Conservation (phyloP, 805 yeast species). For the Wickerhamomyces silvicola region DNA sequence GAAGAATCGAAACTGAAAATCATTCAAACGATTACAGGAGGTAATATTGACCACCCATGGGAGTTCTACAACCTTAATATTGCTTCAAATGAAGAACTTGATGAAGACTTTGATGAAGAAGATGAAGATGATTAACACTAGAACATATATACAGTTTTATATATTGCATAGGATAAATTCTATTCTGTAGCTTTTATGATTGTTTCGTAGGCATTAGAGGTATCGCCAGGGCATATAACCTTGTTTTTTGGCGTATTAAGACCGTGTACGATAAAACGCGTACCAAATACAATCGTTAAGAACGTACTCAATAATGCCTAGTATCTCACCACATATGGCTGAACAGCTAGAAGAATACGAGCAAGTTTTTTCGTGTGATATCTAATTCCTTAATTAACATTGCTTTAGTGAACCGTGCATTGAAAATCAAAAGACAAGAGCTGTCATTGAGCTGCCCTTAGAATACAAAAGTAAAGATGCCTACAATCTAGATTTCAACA, state of each 20-base stretch:
- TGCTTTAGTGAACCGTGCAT: conserved; percentile 3
- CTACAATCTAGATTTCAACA: conserved; percentile 18
- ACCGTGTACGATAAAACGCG: neutral
- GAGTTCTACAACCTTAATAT: conserved; percentile 17
- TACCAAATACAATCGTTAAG: neutral
- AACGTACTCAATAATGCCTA: conserved; percentile 2
- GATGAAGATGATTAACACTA: neutral
- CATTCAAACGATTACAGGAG: conserved; percentile 55
- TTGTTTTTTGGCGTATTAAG: neutral
- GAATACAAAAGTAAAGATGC: conserved; percentile 10
- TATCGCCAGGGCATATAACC: neutral
- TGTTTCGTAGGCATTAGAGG: neutral
- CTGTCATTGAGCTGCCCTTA: conserved; percentile 4
- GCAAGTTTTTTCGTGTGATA: conserved; percentile 5
- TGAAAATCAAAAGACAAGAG: conserved; percentile 1
- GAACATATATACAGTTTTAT: neutral
- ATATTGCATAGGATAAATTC: neutral
- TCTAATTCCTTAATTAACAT: no score
- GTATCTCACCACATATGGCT: conserved; percentile 4
- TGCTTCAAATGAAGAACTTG: neutral
- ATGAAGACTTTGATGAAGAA: conserved; percentile 1
- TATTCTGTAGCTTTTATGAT: no score
- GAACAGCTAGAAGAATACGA: conserved; percentile 6
- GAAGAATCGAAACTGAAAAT: conserved; percentile 42
- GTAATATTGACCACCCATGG: conserved; percentile 27